A percentile compares a stretch with the other conserved stretches of the same genome.
Evolutionary conservation across 768 basidiomycete species (phyloP).

Genomic region (Hypholoma fasciculare): DNA sequence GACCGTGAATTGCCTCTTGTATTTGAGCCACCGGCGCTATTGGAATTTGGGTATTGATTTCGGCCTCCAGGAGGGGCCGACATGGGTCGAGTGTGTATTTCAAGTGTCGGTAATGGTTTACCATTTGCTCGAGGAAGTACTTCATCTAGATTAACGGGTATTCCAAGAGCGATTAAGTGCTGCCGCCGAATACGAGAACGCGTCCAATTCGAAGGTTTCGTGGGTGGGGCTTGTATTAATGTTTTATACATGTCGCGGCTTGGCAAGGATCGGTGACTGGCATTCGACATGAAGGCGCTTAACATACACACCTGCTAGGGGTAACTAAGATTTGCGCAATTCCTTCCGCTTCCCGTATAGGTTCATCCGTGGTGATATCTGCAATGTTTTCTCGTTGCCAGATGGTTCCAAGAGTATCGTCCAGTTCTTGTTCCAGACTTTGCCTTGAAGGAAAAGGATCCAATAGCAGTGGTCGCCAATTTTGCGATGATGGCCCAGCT

Average conservation of each 20-base stretch:
- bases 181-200: conserved; percentile 89
- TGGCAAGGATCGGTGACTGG: conserved; percentile 5
- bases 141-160: conserved; percentile 95
- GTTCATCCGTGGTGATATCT: conserved; percentile 62
- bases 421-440: conserved; percentile 61
- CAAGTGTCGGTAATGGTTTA: conserved; percentile 73
- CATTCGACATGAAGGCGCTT: conserved; percentile 6
- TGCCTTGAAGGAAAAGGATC: conserved; percentile 61
- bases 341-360: conserved; percentile 79
- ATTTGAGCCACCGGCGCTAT: conserved; percentile 24
- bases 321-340: conserved; percentile 76
- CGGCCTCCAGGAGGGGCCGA: conserved; percentile 75
- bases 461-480: conserved; percentile 65
- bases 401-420: conserved; percentile 64
- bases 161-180: conserved; percentile 87
- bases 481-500: conserved; percentile 42
- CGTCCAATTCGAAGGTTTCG: conserved; percentile 91
- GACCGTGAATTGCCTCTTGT: conserved; percentile 51
- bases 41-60: conserved; percentile 31
- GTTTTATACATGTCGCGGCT: conserved; percentile 82
- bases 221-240: conserved; percentile 69
- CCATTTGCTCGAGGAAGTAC: conserved; percentile 68
- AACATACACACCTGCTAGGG: conserved; percentile 61
- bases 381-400: conserved; percentile 57
- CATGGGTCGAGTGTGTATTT: conserved; percentile 80